A percentile compares a stretch with the other conserved stretches of the same genome.
phyloP scores from a whole-genome alignment of 805 yeast genomes.

The Saturnispora halmiae region DNA sequence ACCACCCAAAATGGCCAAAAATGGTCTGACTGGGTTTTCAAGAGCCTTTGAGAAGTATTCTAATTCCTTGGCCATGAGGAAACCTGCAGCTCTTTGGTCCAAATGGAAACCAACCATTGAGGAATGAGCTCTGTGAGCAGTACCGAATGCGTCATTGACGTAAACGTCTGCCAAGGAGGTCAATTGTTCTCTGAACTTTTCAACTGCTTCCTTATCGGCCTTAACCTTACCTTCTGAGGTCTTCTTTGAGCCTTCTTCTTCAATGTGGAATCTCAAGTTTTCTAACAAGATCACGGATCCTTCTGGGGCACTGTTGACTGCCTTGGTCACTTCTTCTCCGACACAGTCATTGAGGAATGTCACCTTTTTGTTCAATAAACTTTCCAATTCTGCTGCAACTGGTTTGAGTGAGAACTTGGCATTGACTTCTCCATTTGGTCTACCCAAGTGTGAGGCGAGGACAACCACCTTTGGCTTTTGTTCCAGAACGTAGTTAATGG shows the following conservation, averaged over 20 bases:
- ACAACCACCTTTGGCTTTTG: constrained; percentile 85
- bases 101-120: constrained; percentile 97
- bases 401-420: constrained; percentile 89
- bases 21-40: constrained; percentile 96
- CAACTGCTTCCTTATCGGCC: constrained; percentile 80
- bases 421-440: constrained; percentile 92
- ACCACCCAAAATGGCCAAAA: constrained; percentile 98
- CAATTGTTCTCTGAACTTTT: constrained; percentile 79
- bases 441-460: constrained; percentile 95
- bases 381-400: constrained; percentile 80
- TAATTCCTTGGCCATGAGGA: constrained; percentile 96
- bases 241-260: constrained; percentile 90
- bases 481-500: constrained; percentile 89
- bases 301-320: constrained; percentile 59
- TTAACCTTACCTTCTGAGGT: constrained; percentile 82
- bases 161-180: constrained; percentile 93
- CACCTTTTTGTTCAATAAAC: constrained; percentile 66
- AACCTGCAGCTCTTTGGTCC: constrained; percentile 97
- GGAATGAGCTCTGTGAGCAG: constrained; percentile 99
- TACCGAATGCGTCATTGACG: constrained; percentile 97
- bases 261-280: constrained; percentile 97
- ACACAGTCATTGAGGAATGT: constrained; percentile 85
- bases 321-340: constrained; percentile 79
- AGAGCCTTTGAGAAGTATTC: constrained; percentile 96
- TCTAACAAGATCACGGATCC: constrained; percentile 89